Evolutionary conservation across 2,329 filamentous ascomycete genomes (phyloP).

Genomic region (Penicillium aurantiogriseum): DNA sequence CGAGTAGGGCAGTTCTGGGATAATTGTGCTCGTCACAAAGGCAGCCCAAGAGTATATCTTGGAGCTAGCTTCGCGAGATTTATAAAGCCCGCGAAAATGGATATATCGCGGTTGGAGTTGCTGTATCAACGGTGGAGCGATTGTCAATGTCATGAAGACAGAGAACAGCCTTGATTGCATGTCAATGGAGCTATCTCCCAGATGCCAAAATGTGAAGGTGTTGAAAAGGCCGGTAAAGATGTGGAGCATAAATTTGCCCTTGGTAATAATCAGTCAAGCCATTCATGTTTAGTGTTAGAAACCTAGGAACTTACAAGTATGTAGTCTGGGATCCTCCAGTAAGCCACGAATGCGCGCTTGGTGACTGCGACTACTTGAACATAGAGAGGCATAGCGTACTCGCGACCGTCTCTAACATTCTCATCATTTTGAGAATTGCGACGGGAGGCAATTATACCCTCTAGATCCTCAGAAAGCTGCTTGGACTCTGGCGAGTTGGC

Average conservation of each 20-base stretch:
- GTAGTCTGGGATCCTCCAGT: conserved; percentile 67
- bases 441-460: conserved; percentile 51
- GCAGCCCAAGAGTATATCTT: conserved; percentile 78
- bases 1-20: conserved; percentile 70
- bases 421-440: conserved; percentile 39
- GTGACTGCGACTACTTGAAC: conserved; percentile 56
- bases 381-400: conserved; percentile 62
- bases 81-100: conserved; percentile 64
- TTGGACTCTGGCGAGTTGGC: conserved; percentile 51
- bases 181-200: conserved; percentile 58
- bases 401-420: conserved; percentile 52
- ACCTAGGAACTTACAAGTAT: conserved; percentile 31
- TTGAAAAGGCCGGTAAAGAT: conserved; percentile 66
- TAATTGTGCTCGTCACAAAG: conserved; percentile 63
- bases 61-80: conserved; percentile 69
- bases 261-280: background rate
- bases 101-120: conserved; percentile 74
- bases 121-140: conserved; percentile 71
- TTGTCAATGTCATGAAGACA: conserved; percentile 73
- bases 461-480: conserved; percentile 51
- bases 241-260: conserved; percentile 63
- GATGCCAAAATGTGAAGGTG: conserved; percentile 67
- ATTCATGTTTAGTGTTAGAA: background rate
- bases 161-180: conserved; percentile 72
- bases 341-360: conserved; percentile 59